These are phyloP conservation scores for Grigorovia transvaalensis DNA, from an alignment of 805 yeast species.

Conservation along the genomic window DNA sequence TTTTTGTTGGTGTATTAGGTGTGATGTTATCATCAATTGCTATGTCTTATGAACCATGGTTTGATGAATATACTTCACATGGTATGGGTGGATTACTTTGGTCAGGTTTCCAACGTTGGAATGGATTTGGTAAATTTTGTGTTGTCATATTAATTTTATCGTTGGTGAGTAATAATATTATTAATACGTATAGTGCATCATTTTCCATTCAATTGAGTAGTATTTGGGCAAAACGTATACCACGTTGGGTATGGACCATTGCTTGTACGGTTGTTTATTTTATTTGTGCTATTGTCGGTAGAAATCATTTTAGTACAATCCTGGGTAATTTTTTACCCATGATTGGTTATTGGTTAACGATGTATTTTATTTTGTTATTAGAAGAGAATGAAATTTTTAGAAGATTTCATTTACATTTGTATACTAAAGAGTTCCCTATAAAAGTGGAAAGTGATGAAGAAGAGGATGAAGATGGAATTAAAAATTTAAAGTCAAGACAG, in stretches of 20 bases:
- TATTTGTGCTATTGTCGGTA: constrained; percentile 66
- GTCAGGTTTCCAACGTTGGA: constrained; percentile 60
- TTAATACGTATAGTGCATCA: constrained; percentile 75
- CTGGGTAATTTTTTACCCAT: constrained; percentile 77
- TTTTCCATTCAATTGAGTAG: constrained; percentile 64
- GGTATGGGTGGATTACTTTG: constrained; percentile 73
- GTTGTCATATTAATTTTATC: constrained; percentile 61
- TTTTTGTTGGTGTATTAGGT: constrained; percentile 68
- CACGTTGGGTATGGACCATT: constrained; percentile 71
- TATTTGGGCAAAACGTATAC: constrained; percentile 43
- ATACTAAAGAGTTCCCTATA: constrained; percentile 35
- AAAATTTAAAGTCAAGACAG: neutral
- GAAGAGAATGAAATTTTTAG: constrained; percentile 71
- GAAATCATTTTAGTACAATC: constrained; percentile 59
- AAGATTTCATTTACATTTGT: constrained; percentile 34
- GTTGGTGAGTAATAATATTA: constrained; percentile 68
- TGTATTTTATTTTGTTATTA: constrained; percentile 58
- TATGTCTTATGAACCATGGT: constrained; percentile 45
- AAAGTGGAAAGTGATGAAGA: constrained; percentile 1
- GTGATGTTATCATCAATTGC: constrained; percentile 62
- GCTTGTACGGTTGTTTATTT: constrained; percentile 52
- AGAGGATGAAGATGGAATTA: neutral
- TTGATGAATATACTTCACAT: constrained; percentile 38
- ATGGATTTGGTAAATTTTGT: constrained; percentile 66
- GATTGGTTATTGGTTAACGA: constrained; percentile 87